phyloP scores from a whole-genome alignment of 2,329 filamentous ascomycete genomes.

The Fusarium acutatum region DNA sequence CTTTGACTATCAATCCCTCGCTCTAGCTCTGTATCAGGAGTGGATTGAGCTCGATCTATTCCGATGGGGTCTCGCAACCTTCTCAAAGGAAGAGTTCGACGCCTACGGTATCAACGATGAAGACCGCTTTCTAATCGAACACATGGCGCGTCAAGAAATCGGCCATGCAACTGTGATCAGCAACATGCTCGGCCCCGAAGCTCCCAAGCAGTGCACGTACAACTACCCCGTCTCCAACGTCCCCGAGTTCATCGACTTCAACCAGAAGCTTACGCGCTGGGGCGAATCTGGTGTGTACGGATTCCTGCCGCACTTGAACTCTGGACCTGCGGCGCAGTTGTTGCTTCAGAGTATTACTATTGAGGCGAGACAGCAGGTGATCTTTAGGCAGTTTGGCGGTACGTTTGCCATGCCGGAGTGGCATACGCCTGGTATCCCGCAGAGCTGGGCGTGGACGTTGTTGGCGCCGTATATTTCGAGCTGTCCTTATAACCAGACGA shows the following conservation, averaged over 20 bases:
- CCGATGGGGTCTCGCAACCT: slow-evolving; percentile 76
- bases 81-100: slow-evolving; percentile 74
- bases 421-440: slow-evolving; percentile 82
- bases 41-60: slow-evolving; percentile 88
- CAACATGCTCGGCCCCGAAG: slow-evolving; percentile 77
- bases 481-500: slow-evolving; percentile 77
- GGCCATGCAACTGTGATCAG: slow-evolving; percentile 80
- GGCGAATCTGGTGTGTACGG: slow-evolving; percentile 84
- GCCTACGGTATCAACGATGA: slow-evolving; percentile 72
- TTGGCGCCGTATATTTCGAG: slow-evolving; percentile 82
- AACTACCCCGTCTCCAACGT: slow-evolving; percentile 82
- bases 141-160: slow-evolving; percentile 80
- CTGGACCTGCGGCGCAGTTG: slow-evolving; percentile 76
- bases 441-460: slow-evolving; percentile 86
- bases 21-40: slow-evolving; percentile 80
- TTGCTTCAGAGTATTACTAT: slow-evolving; percentile 80
- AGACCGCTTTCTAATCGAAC: slow-evolving; percentile 75
- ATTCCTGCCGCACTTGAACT: slow-evolving; percentile 80
- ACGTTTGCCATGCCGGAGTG: slow-evolving; percentile 84
- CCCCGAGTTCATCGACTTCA: slow-evolving; percentile 82
- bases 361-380: slow-evolving; percentile 83
- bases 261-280: slow-evolving; percentile 83
- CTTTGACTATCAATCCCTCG: slow-evolving; percentile 83
- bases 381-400: slow-evolving; percentile 84
- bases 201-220: slow-evolving; percentile 80